A percentile compares a stretch with the other conserved stretches of the same genome.
phyloP scores from a whole-genome alignment of 345 rosid species.

The Eucalyptus cloeziana region DNA sequence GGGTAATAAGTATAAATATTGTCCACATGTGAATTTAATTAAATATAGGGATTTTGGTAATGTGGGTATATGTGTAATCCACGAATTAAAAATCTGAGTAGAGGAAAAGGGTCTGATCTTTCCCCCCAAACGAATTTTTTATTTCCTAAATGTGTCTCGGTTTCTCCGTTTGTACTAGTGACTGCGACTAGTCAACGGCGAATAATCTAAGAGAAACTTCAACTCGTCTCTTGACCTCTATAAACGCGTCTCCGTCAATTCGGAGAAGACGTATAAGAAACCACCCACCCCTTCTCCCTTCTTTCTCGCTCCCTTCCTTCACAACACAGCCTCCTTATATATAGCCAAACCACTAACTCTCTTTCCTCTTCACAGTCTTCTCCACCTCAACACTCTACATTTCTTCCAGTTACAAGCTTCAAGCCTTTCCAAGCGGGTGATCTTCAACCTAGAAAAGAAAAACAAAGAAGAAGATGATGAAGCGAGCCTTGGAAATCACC shows the following conservation, averaged over 20 bases:
- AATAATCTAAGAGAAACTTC: not conserved
- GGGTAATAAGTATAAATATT: not conserved
- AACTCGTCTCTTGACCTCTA: not conserved
- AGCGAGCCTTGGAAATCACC: slow-evolving; percentile 5
- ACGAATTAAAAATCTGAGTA: not conserved
- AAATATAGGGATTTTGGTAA: too few species aligned
- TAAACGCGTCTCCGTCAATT: not conserved
- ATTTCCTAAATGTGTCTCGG: not conserved
- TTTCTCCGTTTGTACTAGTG: not conserved
- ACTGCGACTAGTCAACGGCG: not conserved
- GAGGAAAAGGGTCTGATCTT: not conserved
- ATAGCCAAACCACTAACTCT: not conserved
- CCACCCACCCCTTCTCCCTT: not conserved
- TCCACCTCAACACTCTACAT: not conserved
- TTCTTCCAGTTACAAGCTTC: not conserved
- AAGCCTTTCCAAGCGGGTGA: not conserved
- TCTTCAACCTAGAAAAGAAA: not conserved
- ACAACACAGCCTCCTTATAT: not conserved
- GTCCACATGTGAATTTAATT: not conserved
- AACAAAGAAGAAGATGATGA: not conserved
- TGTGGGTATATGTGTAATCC: not conserved
- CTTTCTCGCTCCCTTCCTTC: not conserved
- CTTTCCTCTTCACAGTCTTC: not conserved
- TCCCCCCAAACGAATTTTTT: not conserved
- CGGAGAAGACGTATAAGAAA: not conserved